A percentile compares a stretch with the other conserved stretches of the same genome.
These are phyloP conservation scores for Carex pumila DNA, from an alignment of 176 grass and related monocot species.

Conservation along the genomic window DNA sequence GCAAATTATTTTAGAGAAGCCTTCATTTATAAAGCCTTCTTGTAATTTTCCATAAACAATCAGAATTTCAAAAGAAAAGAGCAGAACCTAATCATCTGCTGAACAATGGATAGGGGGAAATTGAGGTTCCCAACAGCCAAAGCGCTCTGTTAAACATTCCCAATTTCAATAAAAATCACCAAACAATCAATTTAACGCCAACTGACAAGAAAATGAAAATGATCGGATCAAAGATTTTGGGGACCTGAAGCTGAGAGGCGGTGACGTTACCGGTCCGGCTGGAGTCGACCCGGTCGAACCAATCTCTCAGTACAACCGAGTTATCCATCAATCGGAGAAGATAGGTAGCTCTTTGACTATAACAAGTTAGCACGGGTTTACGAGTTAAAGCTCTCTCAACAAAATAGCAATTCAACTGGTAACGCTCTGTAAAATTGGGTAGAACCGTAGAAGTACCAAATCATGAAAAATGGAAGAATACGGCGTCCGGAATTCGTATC, in stretches of 20 bases:
- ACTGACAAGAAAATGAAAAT: not conserved
- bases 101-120: slow-evolving; percentile 53
- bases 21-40: not conserved
- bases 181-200: slow-evolving; percentile 10
- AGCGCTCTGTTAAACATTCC: slow-evolving; percentile 38
- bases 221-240: not conserved
- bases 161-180: not conserved
- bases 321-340: slow-evolving; percentile 39
- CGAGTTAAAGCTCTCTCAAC: not conserved
- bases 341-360: not conserved
- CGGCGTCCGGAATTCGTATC: too few species aligned
- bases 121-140: slow-evolving; percentile 70
- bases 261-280: slow-evolving; percentile 59
- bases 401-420: not conserved
- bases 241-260: slow-evolving; percentile 51
- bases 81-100: slow-evolving; percentile 77
- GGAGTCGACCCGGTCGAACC: slow-evolving; percentile 68
- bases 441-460: not conserved
- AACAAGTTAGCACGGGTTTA: not conserved
- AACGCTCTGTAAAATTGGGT: not conserved
- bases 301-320: slow-evolving; percentile 45
- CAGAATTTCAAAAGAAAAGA: not conserved
- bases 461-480: too few species aligned
- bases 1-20: slow-evolving; percentile 7
- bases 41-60: not conserved